Percentiles rank a stretch among this genome's conserved stretches.
These are phyloP conservation scores for Ophidiomyces ophidiicola DNA, from an alignment of 2,329 filamentous ascomycete species.

Conservation along the genomic window DNA sequence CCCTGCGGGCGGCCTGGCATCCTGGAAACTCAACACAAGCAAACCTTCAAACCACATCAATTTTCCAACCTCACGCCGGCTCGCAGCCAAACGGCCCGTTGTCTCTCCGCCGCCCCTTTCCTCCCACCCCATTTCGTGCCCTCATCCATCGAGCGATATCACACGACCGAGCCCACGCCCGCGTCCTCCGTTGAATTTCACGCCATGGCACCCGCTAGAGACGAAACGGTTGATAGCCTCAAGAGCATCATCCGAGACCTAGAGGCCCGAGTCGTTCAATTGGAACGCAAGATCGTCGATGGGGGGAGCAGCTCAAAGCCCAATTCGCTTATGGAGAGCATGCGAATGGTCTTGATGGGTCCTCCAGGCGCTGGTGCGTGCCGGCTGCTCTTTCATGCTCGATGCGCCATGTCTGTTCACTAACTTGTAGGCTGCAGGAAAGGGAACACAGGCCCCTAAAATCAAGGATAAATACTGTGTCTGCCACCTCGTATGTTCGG, in stretches of 20 bases:
- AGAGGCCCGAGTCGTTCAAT: conserved; percentile 71
- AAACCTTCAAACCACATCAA: conserved; percentile 12
- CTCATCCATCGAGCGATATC: background rate
- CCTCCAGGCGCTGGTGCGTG: conserved; percentile 86
- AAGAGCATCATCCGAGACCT: conserved; percentile 73
- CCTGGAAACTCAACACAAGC: conserved; percentile 1
- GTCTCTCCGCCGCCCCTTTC: conserved; percentile 11
- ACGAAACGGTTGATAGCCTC: conserved; percentile 66
- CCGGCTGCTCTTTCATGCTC: background rate
- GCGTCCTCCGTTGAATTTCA: conserved; percentile 17
- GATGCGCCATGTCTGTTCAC: background rate
- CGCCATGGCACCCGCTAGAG: conserved; percentile 78
- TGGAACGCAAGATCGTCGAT: conserved; percentile 58
- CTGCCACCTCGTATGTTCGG: conserved; percentile 73
- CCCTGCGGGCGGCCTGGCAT: conserved; percentile 11
- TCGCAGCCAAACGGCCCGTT: conserved; percentile 9
- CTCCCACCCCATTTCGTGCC: conserved; percentile 1
- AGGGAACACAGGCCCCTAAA: conserved; percentile 94
- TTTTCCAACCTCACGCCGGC: conserved; percentile 13
- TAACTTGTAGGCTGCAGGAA: conserved; percentile 48
- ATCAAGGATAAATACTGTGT: conserved; percentile 97
- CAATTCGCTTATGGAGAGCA: conserved; percentile 46
- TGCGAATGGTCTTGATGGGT: conserved; percentile 96
- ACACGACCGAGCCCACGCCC: conserved; percentile 13
- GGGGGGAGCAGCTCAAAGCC: conserved; percentile 40